Evolutionary conservation across 805 yeast species (phyloP), one percentile per base, ranked within the genome.

Genomic region (Millerozyma miso): DNA sequence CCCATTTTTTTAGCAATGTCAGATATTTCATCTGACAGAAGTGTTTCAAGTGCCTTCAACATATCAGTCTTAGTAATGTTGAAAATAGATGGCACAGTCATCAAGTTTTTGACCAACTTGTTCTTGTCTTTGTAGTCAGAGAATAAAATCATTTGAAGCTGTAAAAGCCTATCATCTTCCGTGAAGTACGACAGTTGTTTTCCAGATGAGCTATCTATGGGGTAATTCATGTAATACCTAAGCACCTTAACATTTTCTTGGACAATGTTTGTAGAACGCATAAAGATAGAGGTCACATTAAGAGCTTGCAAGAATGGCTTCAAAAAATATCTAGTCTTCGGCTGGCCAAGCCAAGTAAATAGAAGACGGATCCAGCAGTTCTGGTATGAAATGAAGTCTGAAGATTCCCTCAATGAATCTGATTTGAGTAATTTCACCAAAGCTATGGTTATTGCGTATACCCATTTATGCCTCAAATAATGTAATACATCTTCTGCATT

Each of bases 201-300:
- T 2, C 48, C 76, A 0, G 69, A 50, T 34, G 64, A 59, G 36
- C 73, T 79, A 46, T 73, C 64, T 14, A 75, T 51, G 3, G 78
- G 77, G 46, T 63, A 72, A 33, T 58, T 44, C 3, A 64, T 32
- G 32, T 55, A 63, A 36, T 60, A 56, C 7, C 49, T 46, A 4
- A 66, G 41, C n/a, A 32, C 14, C 15, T 33, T 37, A 5, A 33
- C 39, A 31, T 17, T 35, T 32, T 40, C 43, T 23, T 23, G 29
- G 10, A 23, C 10, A 23, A 10, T 10, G 10, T 6, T 23, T 6
- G 29, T 6, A 23, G 29, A 6, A 13, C 17, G 6, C 2, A 15
- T 29, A n/a, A 20, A 44, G 33, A 19, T 18, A 18, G 44, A 33
- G 14, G 32, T 13, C 18, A 47, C 42, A 16, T 31, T 32, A 12